These are phyloP conservation scores for Zymoseptoria brevis DNA, from an alignment of 2,329 filamentous ascomycete genomes.

Conservation along the genomic window DNA sequence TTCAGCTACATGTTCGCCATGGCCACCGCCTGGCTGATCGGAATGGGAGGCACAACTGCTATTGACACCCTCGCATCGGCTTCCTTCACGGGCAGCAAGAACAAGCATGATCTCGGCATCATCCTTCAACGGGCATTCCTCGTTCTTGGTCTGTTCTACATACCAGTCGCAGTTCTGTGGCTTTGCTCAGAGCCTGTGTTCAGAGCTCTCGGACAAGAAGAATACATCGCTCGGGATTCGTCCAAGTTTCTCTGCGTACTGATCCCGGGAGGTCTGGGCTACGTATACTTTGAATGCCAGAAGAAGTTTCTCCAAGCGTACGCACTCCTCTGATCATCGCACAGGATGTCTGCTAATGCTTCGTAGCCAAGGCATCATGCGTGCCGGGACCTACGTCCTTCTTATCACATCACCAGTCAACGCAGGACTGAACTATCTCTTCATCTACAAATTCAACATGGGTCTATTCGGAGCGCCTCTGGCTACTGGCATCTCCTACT, in stretches of 20 bases:
- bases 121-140: slow-evolving; percentile 70
- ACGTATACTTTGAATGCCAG: slow-evolving; percentile 79
- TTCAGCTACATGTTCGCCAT: slow-evolving; percentile 94
- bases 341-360: background rate
- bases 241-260: slow-evolving; percentile 64
- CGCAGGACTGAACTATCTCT: slow-evolving; percentile 54
- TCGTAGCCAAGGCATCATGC: slow-evolving; percentile 49
- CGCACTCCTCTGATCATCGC: background rate
- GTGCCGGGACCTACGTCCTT: slow-evolving; percentile 55
- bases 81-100: slow-evolving; percentile 70
- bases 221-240: slow-evolving; percentile 66
- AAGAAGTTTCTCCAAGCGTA: slow-evolving; percentile 50
- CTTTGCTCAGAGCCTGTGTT: slow-evolving; percentile 67
- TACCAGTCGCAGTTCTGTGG: slow-evolving; percentile 67
- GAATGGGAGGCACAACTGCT: slow-evolving; percentile 75
- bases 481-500: slow-evolving; percentile 78
- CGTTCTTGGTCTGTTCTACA: slow-evolving; percentile 64
- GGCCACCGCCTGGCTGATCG: slow-evolving; percentile 80
- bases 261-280: slow-evolving; percentile 74
- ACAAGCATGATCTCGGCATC: slow-evolving; percentile 70
- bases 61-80: slow-evolving; percentile 78
- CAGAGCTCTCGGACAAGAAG: slow-evolving; percentile 64
- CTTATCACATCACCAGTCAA: slow-evolving; percentile 54
- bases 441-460: slow-evolving; percentile 63
- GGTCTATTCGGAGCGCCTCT: slow-evolving; percentile 73